These are phyloP conservation scores for Laguncularia racemosa DNA, from an alignment of 345 rosid genomes.

Conservation along the genomic window DNA sequence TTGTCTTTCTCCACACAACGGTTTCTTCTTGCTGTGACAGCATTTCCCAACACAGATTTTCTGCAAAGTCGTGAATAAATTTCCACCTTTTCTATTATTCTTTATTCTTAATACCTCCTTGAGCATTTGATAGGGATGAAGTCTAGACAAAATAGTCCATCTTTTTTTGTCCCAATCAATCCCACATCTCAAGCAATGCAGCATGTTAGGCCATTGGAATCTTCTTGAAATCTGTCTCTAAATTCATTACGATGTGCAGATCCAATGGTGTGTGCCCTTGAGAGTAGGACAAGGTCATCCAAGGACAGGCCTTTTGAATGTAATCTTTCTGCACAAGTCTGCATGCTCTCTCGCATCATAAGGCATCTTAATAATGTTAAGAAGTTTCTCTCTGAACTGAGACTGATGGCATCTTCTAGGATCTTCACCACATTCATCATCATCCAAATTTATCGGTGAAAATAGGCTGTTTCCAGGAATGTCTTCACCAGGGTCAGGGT, in stretches of 20 bases:
- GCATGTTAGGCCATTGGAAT: no score
- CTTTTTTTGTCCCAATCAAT: no score
- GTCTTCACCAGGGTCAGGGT: slow-evolving; percentile 11
- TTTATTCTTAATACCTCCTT: slow-evolving; percentile 41
- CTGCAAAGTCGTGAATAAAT: slow-evolving; percentile 57
- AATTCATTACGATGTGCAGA: no score
- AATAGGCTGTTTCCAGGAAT: neutral
- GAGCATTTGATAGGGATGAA: slow-evolving; percentile 74
- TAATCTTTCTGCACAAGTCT: slow-evolving; percentile 18
- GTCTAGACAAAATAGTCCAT: slow-evolving; percentile 99
- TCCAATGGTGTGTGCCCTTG: no score
- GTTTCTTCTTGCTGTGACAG: slow-evolving; percentile 90
- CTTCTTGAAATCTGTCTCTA: no score
- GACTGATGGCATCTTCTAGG: slow-evolving; percentile 15
- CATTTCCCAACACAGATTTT: slow-evolving; percentile 84
- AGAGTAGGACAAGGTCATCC: no score
- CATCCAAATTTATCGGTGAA: slow-evolving; percentile 15
- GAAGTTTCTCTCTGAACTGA: slow-evolving; percentile 40
- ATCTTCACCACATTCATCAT: slow-evolving; percentile 1
- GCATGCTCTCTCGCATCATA: slow-evolving; percentile 32
- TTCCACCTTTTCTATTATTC: slow-evolving; percentile 66
- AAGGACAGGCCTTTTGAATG: slow-evolving; percentile 19
- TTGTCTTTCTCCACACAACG: slow-evolving; percentile 89
- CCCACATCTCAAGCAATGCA: no score
- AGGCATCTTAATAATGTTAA: slow-evolving; percentile 35